These are phyloP conservation scores for Multifurca ochricompacta DNA, from an alignment of 768 basidiomycete species.

Conservation along the genomic window DNA sequence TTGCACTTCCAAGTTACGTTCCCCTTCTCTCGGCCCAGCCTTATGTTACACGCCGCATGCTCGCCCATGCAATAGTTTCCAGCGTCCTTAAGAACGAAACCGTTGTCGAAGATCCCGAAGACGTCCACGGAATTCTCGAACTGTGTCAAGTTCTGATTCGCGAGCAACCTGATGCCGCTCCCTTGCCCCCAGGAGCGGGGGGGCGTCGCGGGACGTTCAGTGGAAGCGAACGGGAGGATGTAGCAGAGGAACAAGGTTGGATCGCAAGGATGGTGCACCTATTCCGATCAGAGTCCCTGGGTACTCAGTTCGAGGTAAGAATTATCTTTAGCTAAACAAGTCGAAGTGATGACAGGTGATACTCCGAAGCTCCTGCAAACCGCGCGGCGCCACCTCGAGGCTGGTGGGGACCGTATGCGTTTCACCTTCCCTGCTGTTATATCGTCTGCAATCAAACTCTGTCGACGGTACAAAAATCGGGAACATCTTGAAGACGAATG, in stretches of 20 bases:
- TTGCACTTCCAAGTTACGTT: slow-evolving; percentile 86
- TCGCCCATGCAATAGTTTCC: slow-evolving; percentile 91
- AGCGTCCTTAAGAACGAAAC: slow-evolving; percentile 97
- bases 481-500: slow-evolving; percentile 79
- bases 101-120: slow-evolving; percentile 85
- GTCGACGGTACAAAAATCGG: slow-evolving; percentile 80
- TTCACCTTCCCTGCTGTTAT: slow-evolving; percentile 97
- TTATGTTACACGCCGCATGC: slow-evolving; percentile 82
- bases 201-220: slow-evolving; percentile 48
- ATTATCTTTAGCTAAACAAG: not conserved
- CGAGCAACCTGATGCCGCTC: slow-evolving; percentile 59
- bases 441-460: slow-evolving; percentile 86
- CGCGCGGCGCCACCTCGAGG: slow-evolving; percentile 82
- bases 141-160: slow-evolving; percentile 88
- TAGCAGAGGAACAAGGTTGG: slow-evolving; percentile 99
- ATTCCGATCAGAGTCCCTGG: slow-evolving; percentile 81
- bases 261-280: slow-evolving; percentile 96
- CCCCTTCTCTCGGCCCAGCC: slow-evolving; percentile 80
- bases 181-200: slow-evolving; percentile 34
- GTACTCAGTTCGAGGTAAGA: slow-evolving; percentile 81
- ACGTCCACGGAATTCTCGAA: slow-evolving; percentile 89
- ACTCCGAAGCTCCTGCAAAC: slow-evolving; percentile 77
- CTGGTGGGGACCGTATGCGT: slow-evolving; percentile 90
- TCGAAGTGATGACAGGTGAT: not conserved
- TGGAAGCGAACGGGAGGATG: slow-evolving; percentile 71